Conservation (phyloP, 257 asterid species). For the Coffea eugenioides region DNA sequence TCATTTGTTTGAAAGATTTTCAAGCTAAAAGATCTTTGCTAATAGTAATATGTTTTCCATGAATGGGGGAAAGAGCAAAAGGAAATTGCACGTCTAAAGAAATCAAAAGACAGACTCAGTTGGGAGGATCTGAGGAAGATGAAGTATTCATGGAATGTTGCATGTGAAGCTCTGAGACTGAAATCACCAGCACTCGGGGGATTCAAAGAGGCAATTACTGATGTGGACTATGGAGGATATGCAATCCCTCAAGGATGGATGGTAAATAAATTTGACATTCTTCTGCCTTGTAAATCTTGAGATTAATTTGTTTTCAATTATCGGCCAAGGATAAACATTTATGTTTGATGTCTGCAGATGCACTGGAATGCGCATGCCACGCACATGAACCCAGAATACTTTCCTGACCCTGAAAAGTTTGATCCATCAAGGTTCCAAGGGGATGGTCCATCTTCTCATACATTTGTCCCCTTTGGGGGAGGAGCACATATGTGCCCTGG, state of each 20-base stretch:
- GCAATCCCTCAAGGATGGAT: conserved; percentile 13
- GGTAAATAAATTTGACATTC: not conserved
- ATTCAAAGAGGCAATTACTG: conserved; percentile 3
- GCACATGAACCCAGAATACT: not conserved
- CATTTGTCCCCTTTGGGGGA: conserved; percentile 4
- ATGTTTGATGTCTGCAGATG: not conserved
- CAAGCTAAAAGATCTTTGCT: not conserved
- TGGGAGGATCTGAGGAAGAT: conserved; percentile 2
- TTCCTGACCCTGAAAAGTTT: not conserved
- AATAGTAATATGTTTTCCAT: not conserved
- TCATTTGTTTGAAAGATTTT: too few relatives aligned
- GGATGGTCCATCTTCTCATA: not conserved
- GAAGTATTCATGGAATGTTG: conserved; percentile 8
- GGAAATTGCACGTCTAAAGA: not conserved
- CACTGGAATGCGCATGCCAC: not conserved
- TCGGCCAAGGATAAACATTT: too few relatives aligned
- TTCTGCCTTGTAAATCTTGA: too few relatives aligned
- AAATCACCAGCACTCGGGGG: not conserved
- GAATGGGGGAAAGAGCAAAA: not conserved
- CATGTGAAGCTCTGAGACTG: not conserved
- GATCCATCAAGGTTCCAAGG: not conserved
- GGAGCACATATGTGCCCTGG: conserved; percentile 3
- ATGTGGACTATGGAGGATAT: conserved; percentile 1
- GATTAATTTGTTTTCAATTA: too few relatives aligned
- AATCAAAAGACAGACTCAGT: not conserved